Evolutionary conservation across 2,329 filamentous ascomycete species (phyloP).

Genomic region (Clonostachys chloroleuca): DNA sequence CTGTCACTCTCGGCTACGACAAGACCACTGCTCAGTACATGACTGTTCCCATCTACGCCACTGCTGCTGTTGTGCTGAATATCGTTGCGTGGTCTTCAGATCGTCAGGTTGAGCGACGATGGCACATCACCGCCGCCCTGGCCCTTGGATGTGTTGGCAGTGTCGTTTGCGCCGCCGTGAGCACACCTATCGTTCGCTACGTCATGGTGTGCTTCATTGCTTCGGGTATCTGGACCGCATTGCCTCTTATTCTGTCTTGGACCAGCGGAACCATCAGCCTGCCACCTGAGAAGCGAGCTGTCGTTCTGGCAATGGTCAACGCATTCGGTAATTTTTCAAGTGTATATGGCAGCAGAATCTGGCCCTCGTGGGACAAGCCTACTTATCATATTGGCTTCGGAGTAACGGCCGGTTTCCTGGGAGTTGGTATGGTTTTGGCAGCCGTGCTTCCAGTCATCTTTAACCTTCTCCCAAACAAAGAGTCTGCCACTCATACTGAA

Average conservation of each 20-base stretch:
- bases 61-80: constrained; percentile 9
- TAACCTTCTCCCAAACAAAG: neutral
- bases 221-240: constrained; percentile 14
- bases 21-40: constrained; percentile 16
- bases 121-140: constrained; percentile 12
- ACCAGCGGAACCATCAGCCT: constrained; percentile 15
- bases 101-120: constrained; percentile 12
- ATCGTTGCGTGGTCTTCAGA: constrained; percentile 15
- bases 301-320: constrained; percentile 22
- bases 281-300: constrained; percentile 21
- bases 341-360: constrained; percentile 20
- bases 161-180: constrained; percentile 14
- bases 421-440: constrained; percentile 14
- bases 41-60: constrained; percentile 15
- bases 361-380: constrained; percentile 16
- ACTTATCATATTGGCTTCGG: constrained; percentile 18
- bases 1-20: constrained; percentile 13
- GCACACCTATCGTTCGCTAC: constrained; percentile 11
- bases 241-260: constrained; percentile 18
- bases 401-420: constrained; percentile 17
- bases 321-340: constrained; percentile 22
- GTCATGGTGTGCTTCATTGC: constrained; percentile 10
- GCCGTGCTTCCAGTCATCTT: constrained; percentile 11
- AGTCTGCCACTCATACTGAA: too few species aligned
- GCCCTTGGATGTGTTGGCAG: constrained; percentile 11